phyloP scores from a whole-genome alignment of 805 yeast genomes.

The Hanseniaspora clermontiae region DNA sequence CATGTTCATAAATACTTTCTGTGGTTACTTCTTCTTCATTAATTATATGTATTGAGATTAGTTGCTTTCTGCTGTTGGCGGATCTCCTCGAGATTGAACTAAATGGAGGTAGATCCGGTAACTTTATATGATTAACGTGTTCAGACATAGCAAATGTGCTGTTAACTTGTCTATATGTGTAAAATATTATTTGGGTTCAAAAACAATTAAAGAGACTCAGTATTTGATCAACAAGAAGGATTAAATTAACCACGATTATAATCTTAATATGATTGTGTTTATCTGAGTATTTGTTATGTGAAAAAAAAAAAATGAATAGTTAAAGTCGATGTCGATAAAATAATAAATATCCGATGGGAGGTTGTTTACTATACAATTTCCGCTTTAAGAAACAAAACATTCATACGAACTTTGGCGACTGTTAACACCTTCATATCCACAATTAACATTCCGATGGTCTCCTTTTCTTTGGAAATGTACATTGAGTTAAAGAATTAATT shows the following conservation, averaged over 20 bases:
- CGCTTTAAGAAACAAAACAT: background rate
- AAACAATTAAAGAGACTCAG: too few species aligned
- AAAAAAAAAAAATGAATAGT: background rate
- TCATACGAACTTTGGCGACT: background rate
- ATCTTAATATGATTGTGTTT: too few species aligned
- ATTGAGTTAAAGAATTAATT: too few species aligned
- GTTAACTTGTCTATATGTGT: background rate
- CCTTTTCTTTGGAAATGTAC: too few species aligned
- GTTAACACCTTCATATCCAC: too few species aligned
- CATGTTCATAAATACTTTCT: background rate
- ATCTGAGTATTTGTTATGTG: background rate
- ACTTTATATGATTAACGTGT: background rate
- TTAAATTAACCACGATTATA: too few species aligned
- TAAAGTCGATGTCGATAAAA: background rate
- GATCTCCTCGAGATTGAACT: conserved; percentile 11
- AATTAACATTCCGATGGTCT: too few species aligned
- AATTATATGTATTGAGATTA: background rate
- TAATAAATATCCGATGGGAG: background rate
- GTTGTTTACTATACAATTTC: background rate
- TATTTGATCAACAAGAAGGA: too few species aligned
- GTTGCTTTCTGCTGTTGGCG: background rate
- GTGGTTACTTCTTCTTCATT: background rate
- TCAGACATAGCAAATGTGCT: background rate
- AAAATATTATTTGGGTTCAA: background rate
- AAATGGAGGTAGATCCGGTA: conserved; percentile 10